A percentile compares a stretch with the other conserved stretches of the same genome.
These are phyloP conservation scores for Liquidambar formosana DNA, from an alignment of 164 flowering plant species.

Conservation along the genomic window DNA sequence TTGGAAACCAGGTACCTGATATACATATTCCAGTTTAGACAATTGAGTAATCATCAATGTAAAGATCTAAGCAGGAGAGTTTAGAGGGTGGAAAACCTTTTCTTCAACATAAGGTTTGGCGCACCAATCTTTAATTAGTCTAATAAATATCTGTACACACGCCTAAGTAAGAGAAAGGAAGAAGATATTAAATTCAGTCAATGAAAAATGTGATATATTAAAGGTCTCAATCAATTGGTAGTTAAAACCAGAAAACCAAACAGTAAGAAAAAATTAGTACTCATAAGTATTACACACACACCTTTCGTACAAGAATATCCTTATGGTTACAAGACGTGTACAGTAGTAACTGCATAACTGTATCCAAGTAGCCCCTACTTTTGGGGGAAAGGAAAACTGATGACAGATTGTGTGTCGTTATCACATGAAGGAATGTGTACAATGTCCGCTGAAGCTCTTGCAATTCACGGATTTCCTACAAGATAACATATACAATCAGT, in stretches of 20 bases:
- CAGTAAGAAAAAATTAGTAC: neutral
- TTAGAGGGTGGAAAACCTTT: conserved; percentile 45
- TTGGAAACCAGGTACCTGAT: conserved; percentile 92
- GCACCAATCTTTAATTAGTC: conserved; percentile 95
- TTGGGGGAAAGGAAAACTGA: conserved; percentile 76
- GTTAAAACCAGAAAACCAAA: neutral
- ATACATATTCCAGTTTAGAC: conserved; percentile 11
- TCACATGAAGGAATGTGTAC: conserved; percentile 85
- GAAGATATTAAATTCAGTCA: conserved; percentile 13
- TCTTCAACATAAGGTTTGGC: conserved; percentile 61
- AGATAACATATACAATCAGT: neutral
- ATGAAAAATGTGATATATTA: neutral
- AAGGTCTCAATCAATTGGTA: neutral
- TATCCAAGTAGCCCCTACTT: conserved; percentile 64
- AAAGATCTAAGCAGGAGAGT: neutral
- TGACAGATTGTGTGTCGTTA: conserved; percentile 80
- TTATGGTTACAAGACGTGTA: conserved; percentile 73
- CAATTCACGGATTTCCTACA: conserved; percentile 90
- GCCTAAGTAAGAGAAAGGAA: conserved; percentile 46
- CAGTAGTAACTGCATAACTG: conserved; percentile 77
- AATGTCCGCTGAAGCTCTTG: conserved; percentile 85
- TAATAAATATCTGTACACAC: conserved; percentile 87
- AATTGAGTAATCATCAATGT: neutral
- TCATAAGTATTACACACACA: conserved; percentile 26
- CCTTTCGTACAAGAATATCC: conserved; percentile 85